Conservation (phyloP, 2,329 filamentous ascomycete species). For the Penicillium sclerotiorum region DNA sequence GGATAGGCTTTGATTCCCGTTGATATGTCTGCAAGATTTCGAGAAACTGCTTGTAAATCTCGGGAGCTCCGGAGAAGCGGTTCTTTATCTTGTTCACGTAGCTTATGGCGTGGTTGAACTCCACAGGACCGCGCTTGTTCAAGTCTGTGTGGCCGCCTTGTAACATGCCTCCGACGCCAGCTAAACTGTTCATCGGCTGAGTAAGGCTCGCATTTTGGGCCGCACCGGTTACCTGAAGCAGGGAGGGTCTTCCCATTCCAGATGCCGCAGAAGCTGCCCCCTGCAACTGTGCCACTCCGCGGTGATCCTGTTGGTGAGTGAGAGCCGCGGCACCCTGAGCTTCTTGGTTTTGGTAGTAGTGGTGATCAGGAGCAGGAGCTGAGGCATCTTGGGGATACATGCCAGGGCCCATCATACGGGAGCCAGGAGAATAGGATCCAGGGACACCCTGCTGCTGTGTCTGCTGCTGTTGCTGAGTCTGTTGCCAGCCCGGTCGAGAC, state of each 20-base stretch:
- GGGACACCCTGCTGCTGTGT: slow-evolving; percentile 36
- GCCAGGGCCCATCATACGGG: slow-evolving; percentile 38
- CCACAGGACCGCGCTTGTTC: slow-evolving; percentile 90
- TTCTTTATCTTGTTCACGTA: slow-evolving; percentile 99
- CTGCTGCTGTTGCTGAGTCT: slow-evolving; percentile 31
- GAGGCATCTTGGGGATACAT: slow-evolving; percentile 42
- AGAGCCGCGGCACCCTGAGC: slow-evolving; percentile 51
- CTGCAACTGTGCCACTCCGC: slow-evolving; percentile 66
- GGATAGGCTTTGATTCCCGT: slow-evolving; percentile 95
- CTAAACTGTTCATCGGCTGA: slow-evolving; percentile 61
- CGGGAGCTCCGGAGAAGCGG: slow-evolving; percentile 91
- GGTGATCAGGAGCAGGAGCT: slow-evolving; percentile 45
- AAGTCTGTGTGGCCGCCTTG: slow-evolving; percentile 57
- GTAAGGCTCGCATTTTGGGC: slow-evolving; percentile 49
- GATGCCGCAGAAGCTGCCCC: slow-evolving; percentile 66
- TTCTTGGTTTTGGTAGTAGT: slow-evolving; percentile 48
- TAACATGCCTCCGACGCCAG: slow-evolving; percentile 64
- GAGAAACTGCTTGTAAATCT: slow-evolving; percentile 99
- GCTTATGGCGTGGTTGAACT: slow-evolving; percentile 98
- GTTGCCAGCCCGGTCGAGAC: slow-evolving; percentile 43
- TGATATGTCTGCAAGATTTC: slow-evolving; percentile 99
- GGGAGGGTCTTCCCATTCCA: slow-evolving; percentile 47
- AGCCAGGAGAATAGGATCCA: slow-evolving; percentile 46
- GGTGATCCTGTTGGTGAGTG: slow-evolving; percentile 65
- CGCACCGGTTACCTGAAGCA: slow-evolving; percentile 53